Base-by-base conservation (phyloP, 1,284 basidiomycete species). In the Cutaneotrichosporon cavernicola region DNA sequence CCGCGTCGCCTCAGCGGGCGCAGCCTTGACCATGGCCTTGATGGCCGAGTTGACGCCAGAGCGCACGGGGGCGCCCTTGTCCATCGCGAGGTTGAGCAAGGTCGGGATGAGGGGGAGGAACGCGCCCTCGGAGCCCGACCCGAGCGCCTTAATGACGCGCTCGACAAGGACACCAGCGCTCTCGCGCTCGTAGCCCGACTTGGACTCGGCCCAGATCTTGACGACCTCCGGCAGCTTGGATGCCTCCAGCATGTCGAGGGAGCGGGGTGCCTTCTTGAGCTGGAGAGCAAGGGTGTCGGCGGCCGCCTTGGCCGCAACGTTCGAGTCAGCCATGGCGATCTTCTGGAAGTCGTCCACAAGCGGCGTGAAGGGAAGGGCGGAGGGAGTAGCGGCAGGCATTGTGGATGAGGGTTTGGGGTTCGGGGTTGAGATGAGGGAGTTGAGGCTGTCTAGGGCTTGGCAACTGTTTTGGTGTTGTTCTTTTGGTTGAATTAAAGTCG, bases 41-140 rank as follows among this genome's bases (percentile, higher is more conserved):
- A 90, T 86, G n/a, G 96, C 92, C 14, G 87, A 80, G 40, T 88
- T 84, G 22, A 95, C 91, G 26, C 93, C 92, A 57, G 84, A 82
- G 67, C 92, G 88, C 62, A 97, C 92, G 49, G 95, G 91, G 68
- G 96, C 91, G 65, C 92, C 92, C 81, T 97, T 97, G 81, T 99
- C 96, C 84, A 92, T 90, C 78, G 91, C 89, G 55, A 95, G 84
- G 69, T 93, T 91, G 76, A 93, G 89, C 53, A 98, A 81, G 59
- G 87, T 78, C 13, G 91, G 86, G 56, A 99, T 86, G 26, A 89
- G 88, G 5, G 89, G 84, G 21, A 97, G 83, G 38, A 97, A 85
- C 68, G 92, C 84, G n/a, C 93, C 92, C 64, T 89, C 92, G 58
- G 85, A 83, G 40, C 94, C 86, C 47, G 89, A 83, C 16, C 91